Evolutionary conservation across 257 asterid genomes (phyloP).

Genomic region (Striga asiatica): DNA sequence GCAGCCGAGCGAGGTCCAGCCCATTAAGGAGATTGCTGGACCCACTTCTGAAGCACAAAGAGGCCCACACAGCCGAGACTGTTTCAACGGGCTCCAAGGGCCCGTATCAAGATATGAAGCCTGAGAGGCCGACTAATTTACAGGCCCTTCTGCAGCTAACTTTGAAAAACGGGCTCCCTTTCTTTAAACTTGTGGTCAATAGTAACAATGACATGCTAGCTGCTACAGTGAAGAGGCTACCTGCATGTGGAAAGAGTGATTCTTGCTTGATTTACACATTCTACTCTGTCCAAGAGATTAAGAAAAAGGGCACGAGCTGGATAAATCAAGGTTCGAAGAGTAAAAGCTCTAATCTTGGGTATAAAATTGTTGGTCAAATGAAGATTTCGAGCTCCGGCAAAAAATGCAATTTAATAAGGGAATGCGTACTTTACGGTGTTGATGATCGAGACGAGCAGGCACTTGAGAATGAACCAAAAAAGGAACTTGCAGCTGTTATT

Average conservation of each 20-base stretch:
- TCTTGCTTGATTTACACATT: constrained; percentile 48
- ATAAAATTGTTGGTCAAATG: constrained; percentile 63
- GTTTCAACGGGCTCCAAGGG: no score
- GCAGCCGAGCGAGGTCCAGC: constrained; percentile 50
- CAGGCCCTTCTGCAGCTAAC: constrained; percentile 79
- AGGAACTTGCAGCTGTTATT: constrained; percentile 74
- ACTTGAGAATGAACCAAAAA: no score
- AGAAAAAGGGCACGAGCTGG: constrained; percentile 69
- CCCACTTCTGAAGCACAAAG: constrained; percentile 57
- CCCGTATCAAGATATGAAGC: constrained; percentile 19
- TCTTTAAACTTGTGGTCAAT: constrained; percentile 66
- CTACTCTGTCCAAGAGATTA: constrained; percentile 70
- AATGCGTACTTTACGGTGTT: constrained; percentile 54
- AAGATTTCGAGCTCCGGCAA: constrained; percentile 35
- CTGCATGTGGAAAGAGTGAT: constrained; percentile 37
- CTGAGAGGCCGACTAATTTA: constrained; percentile 23
- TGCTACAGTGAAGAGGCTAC: constrained; percentile 53
- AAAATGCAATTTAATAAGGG: constrained; percentile 30
- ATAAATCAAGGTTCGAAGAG: constrained; percentile 58
- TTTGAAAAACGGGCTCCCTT: constrained; percentile 60
- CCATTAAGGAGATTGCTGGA: constrained; percentile 82
- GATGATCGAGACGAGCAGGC: no score
- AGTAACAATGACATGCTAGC: constrained; percentile 64
- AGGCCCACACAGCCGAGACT: constrained; percentile 31
- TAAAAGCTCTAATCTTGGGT: constrained; percentile 46